Conservation (phyloP, 148 eudicot genomes). For the Nepenthes mirabilis region DNA sequence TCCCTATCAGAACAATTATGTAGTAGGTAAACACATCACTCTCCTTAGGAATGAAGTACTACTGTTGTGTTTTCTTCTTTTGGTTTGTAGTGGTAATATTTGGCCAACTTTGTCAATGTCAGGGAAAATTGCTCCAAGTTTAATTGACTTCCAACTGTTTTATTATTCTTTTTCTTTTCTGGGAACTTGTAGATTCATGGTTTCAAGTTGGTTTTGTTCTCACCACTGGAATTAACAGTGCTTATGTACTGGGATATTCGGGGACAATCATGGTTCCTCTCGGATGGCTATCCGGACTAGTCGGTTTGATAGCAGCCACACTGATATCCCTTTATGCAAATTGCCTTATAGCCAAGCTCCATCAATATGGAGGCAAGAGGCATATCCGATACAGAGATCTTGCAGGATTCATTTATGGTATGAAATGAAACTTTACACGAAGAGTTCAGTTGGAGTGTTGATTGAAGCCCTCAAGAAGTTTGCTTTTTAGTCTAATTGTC, state of each 20-base stretch:
- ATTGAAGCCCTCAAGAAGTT: background rate
- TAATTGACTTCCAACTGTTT: background rate
- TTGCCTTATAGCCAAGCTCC: conserved; percentile 73
- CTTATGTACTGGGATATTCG: conserved; percentile 84
- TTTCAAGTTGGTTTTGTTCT: conserved; percentile 86
- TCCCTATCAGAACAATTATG: no score
- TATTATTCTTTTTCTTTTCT: background rate
- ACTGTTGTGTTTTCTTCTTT: no score
- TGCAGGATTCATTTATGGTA: conserved; percentile 81
- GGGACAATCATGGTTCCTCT: conserved; percentile 84
- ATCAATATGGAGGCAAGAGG: conserved; percentile 81
- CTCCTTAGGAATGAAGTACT: no score
- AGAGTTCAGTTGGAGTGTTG: background rate
- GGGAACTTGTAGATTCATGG: conserved; percentile 64
- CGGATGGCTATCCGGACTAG: conserved; percentile 71
- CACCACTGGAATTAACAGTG: conserved; percentile 90
- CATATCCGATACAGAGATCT: conserved; percentile 89
- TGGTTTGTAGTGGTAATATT: no score
- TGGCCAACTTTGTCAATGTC: background rate
- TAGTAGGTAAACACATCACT: no score
- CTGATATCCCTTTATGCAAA: conserved; percentile 65
- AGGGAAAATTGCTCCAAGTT: background rate
- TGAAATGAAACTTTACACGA: background rate
- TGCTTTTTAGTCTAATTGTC: background rate
- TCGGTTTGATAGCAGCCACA: conserved; percentile 61